These are phyloP conservation scores for Phaeolepiota aurea DNA, from an alignment of 768 basidiomycete species.

Conservation along the genomic window DNA sequence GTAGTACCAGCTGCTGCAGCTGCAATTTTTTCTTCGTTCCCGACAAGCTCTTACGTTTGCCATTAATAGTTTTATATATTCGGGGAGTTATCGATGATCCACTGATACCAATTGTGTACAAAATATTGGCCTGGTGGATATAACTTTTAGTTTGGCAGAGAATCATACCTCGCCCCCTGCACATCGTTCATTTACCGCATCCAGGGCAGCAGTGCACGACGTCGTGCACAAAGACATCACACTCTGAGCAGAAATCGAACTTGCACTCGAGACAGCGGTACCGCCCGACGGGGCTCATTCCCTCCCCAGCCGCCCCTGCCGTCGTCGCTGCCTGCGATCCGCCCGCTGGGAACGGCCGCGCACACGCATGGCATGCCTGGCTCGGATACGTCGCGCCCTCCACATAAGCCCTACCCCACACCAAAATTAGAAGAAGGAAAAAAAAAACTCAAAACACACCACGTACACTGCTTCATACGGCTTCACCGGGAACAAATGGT, in stretches of 20 bases:
- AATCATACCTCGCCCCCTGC: no score
- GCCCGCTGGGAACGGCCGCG: slow-evolving; percentile 53
- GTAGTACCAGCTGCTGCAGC: no score
- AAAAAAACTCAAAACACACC: slow-evolving; percentile 2
- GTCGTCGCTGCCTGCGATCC: no score
- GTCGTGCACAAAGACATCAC: slow-evolving; percentile 94
- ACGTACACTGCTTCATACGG: slow-evolving; percentile 77
- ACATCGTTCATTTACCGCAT: slow-evolving; percentile 41
- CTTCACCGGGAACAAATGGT: slow-evolving; percentile 93
- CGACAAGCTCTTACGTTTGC: no score
- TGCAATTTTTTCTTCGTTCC: no score
- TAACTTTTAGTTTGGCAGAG: no score
- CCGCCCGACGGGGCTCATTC: slow-evolving; percentile 76
- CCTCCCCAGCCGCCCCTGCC: slow-evolving; percentile 38
- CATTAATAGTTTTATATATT: no score
- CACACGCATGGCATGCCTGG: slow-evolving; percentile 71
- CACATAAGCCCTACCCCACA: slow-evolving; percentile 28
- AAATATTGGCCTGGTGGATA: no score
- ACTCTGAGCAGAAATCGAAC: slow-evolving; percentile 89
- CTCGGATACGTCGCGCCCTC: slow-evolving; percentile 23
- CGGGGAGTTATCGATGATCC: no score
- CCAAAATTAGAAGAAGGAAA: no score
- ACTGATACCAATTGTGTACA: no score
- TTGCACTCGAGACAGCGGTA: slow-evolving; percentile 85
- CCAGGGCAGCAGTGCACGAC: slow-evolving; percentile 93